Conservation (phyloP, 306 rosid species). For the Ziziphus jujuba region DNA sequence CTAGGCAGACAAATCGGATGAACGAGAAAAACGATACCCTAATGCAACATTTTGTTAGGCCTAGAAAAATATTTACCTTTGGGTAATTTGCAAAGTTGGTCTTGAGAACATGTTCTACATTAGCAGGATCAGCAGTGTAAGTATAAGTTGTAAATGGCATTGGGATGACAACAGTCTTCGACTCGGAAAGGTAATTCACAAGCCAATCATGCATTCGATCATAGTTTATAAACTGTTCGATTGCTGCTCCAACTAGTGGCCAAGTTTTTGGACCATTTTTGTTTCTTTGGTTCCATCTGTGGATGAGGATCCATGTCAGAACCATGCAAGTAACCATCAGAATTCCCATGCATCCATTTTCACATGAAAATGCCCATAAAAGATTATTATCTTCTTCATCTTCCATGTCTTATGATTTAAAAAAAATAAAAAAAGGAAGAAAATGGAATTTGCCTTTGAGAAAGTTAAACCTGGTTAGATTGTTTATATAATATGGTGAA, state of each 20-base stretch:
- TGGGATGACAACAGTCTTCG: slow-evolving; percentile 72
- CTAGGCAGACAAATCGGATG: too few species aligned
- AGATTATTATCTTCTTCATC: slow-evolving; percentile 20
- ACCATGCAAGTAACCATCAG: slow-evolving; percentile 38
- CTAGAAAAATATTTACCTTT: slow-evolving; percentile 44
- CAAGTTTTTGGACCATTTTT: slow-evolving; percentile 84
- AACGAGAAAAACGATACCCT: too few species aligned
- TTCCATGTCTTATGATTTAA: slow-evolving; percentile 25
- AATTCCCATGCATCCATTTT: slow-evolving; percentile 35
- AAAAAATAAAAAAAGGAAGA: too few species aligned
- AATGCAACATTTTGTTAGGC: too few species aligned
- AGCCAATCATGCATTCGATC: slow-evolving; percentile 94
- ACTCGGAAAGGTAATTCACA: slow-evolving; percentile 50
- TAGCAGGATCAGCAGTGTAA: slow-evolving; percentile 87
- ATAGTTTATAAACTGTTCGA: slow-evolving; percentile 72
- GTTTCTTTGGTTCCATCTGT: slow-evolving; percentile 71
- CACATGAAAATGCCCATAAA: slow-evolving; percentile 4
- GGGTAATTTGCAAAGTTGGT: slow-evolving; percentile 86
- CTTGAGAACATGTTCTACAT: slow-evolving; percentile 83
- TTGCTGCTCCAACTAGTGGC: slow-evolving; percentile 85
- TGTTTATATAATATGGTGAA: slow-evolving; percentile 30
- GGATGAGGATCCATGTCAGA: slow-evolving; percentile 55
- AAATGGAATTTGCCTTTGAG: not conserved
- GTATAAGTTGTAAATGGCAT: slow-evolving; percentile 92
- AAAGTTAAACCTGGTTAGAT: slow-evolving; percentile 9